Evolutionary conservation across 2,329 filamentous ascomycete species (phyloP).

Genomic region (Cercospora brassicicola): DNA sequence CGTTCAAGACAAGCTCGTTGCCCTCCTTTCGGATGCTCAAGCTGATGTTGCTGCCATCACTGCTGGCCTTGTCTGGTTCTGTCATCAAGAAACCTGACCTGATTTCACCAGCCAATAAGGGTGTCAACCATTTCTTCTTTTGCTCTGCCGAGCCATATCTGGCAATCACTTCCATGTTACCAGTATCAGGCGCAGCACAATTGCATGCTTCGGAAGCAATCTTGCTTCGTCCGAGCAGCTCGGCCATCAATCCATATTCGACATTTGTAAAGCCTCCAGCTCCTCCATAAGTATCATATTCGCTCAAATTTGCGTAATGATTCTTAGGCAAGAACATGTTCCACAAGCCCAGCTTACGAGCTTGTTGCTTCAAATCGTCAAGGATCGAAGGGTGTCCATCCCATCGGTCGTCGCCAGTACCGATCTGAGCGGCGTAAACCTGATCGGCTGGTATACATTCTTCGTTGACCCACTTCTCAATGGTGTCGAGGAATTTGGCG

Average conservation of each 20-base stretch:
- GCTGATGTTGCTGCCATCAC: slow-evolving; percentile 52
- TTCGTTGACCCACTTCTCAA: slow-evolving; percentile 94
- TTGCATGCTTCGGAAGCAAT: slow-evolving; percentile 89
- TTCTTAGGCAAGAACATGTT: slow-evolving; percentile 97
- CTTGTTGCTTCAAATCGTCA: slow-evolving; percentile 80
- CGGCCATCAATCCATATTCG: slow-evolving; percentile 97
- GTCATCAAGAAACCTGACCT: slow-evolving; percentile 51
- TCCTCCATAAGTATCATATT: slow-evolving; percentile 64
- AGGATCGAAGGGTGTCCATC: slow-evolving; percentile 74
- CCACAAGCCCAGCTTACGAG: slow-evolving; percentile 82
- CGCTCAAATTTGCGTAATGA: slow-evolving; percentile 62
- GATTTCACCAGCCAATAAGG: slow-evolving; percentile 52
- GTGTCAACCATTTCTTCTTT: slow-evolving; percentile 53
- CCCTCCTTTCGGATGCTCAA: slow-evolving; percentile 80
- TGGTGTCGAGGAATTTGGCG: slow-evolving; percentile 74
- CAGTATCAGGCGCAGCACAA: slow-evolving; percentile 51
- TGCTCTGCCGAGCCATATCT: slow-evolving; percentile 54
- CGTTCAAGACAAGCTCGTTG: slow-evolving; percentile 87
- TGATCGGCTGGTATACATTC: slow-evolving; percentile 76
- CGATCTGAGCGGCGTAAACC: slow-evolving; percentile 76
- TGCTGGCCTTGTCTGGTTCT: slow-evolving; percentile 52
- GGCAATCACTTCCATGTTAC: slow-evolving; percentile 55
- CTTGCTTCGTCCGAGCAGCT: slow-evolving; percentile 84
- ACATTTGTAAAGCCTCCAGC: slow-evolving; percentile 85
- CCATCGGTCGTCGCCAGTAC: slow-evolving; percentile 76